These are phyloP conservation scores for Truncatella angustata DNA, from an alignment of 2,329 filamentous ascomycete genomes.

Conservation along the genomic window DNA sequence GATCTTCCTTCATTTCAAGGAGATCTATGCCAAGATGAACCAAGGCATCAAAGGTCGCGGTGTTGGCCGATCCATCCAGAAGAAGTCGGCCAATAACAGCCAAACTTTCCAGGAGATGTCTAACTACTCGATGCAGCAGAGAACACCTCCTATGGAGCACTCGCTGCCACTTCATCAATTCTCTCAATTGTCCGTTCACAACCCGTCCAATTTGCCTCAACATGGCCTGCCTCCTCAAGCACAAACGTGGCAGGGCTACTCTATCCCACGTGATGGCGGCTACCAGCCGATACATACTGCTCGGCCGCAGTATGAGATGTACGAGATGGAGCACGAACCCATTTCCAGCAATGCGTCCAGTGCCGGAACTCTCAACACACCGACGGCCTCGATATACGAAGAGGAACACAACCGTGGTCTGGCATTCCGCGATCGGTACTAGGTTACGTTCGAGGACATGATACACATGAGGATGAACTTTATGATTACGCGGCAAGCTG, in stretches of 20 bases:
- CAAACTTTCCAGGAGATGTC: not conserved
- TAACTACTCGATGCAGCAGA: conserved; percentile 17
- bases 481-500: no score
- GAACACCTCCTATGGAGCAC: conserved; percentile 14
- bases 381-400: conserved; percentile 34
- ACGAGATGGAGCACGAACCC: conserved; percentile 42
- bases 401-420: conserved; percentile 41
- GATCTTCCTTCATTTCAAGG: conserved; percentile 51
- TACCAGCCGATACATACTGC: conserved; percentile 17
- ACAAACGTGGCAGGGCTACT: not conserved
- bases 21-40: conserved; percentile 97
- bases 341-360: conserved; percentile 32
- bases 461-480: not conserved
- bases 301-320: conserved; percentile 40
- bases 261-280: conserved; percentile 7
- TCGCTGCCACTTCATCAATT: conserved; percentile 25
- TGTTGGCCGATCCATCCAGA: conserved; percentile 68
- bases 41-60: conserved; percentile 97
- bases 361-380: conserved; percentile 30
- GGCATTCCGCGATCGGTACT: conserved; percentile 43
- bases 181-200: conserved; percentile 27
- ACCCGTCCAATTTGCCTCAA: conserved; percentile 26
- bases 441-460: conserved; percentile 14
- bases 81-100: not conserved
- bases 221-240: not conserved